Base-by-base conservation (phyloP, 2,329 filamentous ascomycete genomes). In the Chrysoporthe austroafricana region DNA sequence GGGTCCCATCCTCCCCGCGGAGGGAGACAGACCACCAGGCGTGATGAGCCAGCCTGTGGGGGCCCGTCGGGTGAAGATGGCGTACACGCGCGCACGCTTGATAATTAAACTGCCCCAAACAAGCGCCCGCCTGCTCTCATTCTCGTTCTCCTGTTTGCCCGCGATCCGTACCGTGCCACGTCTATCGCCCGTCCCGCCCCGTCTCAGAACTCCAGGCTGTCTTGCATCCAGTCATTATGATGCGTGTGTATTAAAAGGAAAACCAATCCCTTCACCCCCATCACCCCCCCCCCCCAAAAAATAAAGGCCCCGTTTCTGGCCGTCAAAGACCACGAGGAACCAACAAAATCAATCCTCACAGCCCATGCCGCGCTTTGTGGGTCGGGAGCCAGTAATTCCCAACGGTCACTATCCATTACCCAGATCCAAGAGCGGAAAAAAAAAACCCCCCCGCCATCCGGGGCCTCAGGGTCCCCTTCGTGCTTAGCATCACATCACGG, bases 181-280 rank as follows among this genome's bases (percentile, higher is more conserved):
- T 57, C 54, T 57, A 57, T 39, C 18, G n/a, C 39, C 18, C 54
- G 21, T 5, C 9, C 54, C 13, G 2, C 18, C 54, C 32, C 34
- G 54, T 57, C 54, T 57, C 32, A 18, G 39, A 57, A 57, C 54
- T 57, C 54, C 54, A 39, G 54, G 54, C 54, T 57, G 18, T 39
- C 9, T 57, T 21, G 34, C 34, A 21, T 39, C 16, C 34, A 39
- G 34, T 57, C 32, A 39, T 60, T 57, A 42, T 57, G 18, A 44
- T 50, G 48, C 61, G 36, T 52, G 44, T 21, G 18, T 48, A 14
- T 42, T 36, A 50, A 32, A 66, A 43, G 8, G 60, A 42, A 44
- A 52, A 42, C 32, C 42, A 62, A 54, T 14, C 21, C 50, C 3
- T 7, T 32, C 50, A 5, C 26, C 26, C 26, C 21, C 21, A 21